These are phyloP conservation scores for Neofusicoccum parvum DNA, from an alignment of 2,329 filamentous ascomycete species.

Conservation along the genomic window DNA sequence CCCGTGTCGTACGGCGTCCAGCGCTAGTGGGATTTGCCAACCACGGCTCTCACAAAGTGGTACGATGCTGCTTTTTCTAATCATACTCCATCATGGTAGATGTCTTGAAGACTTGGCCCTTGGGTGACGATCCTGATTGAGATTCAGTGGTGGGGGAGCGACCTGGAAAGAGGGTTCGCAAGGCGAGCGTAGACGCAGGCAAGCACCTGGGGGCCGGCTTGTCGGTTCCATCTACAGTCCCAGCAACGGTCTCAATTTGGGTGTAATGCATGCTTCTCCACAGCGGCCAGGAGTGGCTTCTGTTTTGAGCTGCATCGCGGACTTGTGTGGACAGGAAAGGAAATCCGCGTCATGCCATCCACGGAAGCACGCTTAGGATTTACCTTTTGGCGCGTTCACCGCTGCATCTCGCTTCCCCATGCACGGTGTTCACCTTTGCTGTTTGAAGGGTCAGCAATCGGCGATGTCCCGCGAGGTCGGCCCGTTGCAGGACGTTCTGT, in stretches of 20 bases:
- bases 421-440: neutral
- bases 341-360: too few species aligned
- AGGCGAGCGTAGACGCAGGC: too few species aligned
- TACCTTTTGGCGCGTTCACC: neutral
- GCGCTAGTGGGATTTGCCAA: neutral
- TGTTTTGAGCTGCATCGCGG: too few species aligned
- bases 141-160: neutral
- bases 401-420: neutral
- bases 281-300: too few species aligned
- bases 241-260: too few species aligned
- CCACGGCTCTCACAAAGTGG: slow-evolving; percentile 2
- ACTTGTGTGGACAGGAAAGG: neutral
- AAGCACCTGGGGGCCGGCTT: neutral
- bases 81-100: neutral
- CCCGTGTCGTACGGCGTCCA: slow-evolving; percentile 2
- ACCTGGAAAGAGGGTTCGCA: too few species aligned
- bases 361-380: too few species aligned
- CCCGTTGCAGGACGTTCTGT: neutral
- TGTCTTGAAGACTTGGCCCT: neutral
- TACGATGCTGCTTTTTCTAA: slow-evolving; percentile 1
- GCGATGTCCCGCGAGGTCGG: neutral
- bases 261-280: neutral
- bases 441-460: neutral
- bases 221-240: too few species aligned
- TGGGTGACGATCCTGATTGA: neutral